These are phyloP conservation scores for Colletotrichum aenigma DNA, from an alignment of 2,329 filamentous ascomycete genomes.

Conservation along the genomic window DNA sequence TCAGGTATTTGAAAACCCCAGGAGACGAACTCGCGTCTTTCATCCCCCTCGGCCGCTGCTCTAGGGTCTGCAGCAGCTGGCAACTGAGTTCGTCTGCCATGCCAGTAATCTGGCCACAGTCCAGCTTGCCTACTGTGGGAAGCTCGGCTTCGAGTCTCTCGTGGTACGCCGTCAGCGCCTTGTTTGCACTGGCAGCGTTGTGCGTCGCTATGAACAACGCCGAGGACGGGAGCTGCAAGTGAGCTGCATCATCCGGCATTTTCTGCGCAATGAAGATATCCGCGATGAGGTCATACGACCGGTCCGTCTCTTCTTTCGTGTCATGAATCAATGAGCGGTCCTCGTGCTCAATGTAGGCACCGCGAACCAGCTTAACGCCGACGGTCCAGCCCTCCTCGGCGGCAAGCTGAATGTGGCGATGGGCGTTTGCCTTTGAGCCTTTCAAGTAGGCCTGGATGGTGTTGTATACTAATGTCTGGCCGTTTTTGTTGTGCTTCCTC, in stretches of 20 bases:
- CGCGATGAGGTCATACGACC: constrained; percentile 74
- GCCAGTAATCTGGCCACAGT: constrained; percentile 45
- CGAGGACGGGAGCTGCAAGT: constrained; percentile 57
- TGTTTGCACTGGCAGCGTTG: constrained; percentile 57
- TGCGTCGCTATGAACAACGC: constrained; percentile 81
- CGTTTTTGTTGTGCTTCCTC: constrained; percentile 71
- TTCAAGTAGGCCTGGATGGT: constrained; percentile 83
- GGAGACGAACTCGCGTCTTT: not conserved
- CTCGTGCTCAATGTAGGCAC: constrained; percentile 75
- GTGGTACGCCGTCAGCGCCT: constrained; percentile 67
- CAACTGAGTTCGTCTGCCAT: constrained; percentile 95
- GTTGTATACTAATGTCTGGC: constrained; percentile 75
- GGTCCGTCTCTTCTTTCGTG: constrained; percentile 74
- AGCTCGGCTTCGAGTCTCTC: constrained; percentile 51
- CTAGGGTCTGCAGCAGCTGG: constrained; percentile 48
- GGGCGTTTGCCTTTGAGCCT: constrained; percentile 59
- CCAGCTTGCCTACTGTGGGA: constrained; percentile 41
- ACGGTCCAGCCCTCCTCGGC: constrained; percentile 67
- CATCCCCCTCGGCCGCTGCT: not conserved
- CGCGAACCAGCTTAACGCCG: constrained; percentile 77
- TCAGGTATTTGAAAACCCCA: constrained; percentile 22
- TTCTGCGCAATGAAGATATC: constrained; percentile 71
- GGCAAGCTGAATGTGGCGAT: constrained; percentile 64
- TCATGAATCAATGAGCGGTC: constrained; percentile 73
- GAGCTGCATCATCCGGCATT: constrained; percentile 25